These are phyloP conservation scores for Apiospora arundinis DNA, from an alignment of 2,329 filamentous ascomycete species.

Conservation along the genomic window DNA sequence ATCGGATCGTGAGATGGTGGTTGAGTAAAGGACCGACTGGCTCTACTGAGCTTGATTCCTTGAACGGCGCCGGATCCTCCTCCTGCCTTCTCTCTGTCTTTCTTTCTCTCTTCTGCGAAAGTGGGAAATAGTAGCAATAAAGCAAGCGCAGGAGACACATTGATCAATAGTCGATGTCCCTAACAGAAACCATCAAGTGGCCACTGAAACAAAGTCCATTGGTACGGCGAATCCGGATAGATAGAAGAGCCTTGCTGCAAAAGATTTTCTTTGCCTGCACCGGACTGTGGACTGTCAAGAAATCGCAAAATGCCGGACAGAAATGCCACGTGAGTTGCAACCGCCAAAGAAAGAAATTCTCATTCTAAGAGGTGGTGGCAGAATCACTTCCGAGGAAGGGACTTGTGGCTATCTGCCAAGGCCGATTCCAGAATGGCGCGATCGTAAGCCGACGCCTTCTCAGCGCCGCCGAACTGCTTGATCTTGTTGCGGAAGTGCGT, in stretches of 20 bases:
- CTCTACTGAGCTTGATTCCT: neutral
- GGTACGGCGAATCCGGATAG: neutral
- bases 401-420: constrained; percentile 32
- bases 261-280: neutral
- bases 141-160: neutral
- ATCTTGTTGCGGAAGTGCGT: constrained; percentile 38
- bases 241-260: neutral
- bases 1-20: neutral
- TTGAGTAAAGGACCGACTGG: neutral
- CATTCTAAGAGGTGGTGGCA: neutral
- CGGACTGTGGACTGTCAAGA: neutral
- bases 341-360: neutral
- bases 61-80: neutral
- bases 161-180: neutral
- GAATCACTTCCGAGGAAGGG: constrained; percentile 12
- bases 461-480: constrained; percentile 29
- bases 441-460: constrained; percentile 34
- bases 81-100: neutral
- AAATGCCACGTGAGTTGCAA: neutral
- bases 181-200: neutral
- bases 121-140: neutral
- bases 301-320: neutral
- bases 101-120: neutral
- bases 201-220: neutral
- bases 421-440: constrained; percentile 34